Evolutionary conservation across 2,329 filamentous ascomycete species (phyloP).

Genomic region (Curvularia verruculosa): DNA sequence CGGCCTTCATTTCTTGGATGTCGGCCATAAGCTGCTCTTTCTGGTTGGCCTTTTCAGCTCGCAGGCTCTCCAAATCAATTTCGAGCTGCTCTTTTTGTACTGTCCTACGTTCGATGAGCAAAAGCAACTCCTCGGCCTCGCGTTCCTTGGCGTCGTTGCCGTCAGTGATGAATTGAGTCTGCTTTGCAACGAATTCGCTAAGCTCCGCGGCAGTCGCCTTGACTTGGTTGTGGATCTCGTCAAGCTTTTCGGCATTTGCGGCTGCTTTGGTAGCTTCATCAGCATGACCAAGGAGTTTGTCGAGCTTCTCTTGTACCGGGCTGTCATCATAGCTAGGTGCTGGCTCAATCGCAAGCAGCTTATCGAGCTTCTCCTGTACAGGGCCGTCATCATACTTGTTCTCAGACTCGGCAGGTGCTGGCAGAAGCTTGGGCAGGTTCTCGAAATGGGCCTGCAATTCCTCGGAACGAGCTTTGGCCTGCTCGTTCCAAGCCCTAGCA

Average conservation of each 20-base stretch:
- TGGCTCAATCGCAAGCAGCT: slow-evolving; percentile 58
- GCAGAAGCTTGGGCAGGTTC: slow-evolving; percentile 54
- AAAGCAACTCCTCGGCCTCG: slow-evolving; percentile 77
- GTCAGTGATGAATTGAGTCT: slow-evolving; percentile 75
- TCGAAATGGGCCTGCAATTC: slow-evolving; percentile 51
- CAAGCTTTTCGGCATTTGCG: slow-evolving; percentile 78
- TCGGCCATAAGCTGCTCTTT: slow-evolving; percentile 64
- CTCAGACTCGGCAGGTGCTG: slow-evolving; percentile 47
- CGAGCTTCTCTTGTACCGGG: slow-evolving; percentile 62
- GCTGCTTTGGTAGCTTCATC: slow-evolving; percentile 72
- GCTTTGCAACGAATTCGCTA: slow-evolving; percentile 77
- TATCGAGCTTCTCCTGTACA: slow-evolving; percentile 58
- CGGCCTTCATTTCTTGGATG: slow-evolving; percentile 52
- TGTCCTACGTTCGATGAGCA: slow-evolving; percentile 78
- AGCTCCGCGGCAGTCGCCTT: slow-evolving; percentile 83
- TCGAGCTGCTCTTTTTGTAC: slow-evolving; percentile 68
- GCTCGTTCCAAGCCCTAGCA: slow-evolving; percentile 51
- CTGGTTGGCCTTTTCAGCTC: slow-evolving; percentile 62
- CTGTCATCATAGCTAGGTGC: slow-evolving; percentile 50
- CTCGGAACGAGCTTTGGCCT: slow-evolving; percentile 51
- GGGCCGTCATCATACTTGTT: slow-evolving; percentile 61
- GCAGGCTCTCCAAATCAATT: slow-evolving; percentile 53
- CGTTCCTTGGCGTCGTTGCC: slow-evolving; percentile 80
- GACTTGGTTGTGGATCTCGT: slow-evolving; percentile 88
- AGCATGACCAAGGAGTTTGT: slow-evolving; percentile 62